Base-by-base conservation (phyloP, 495 filamentous ascomycete species). In the Penicillium cinerascens region DNA sequence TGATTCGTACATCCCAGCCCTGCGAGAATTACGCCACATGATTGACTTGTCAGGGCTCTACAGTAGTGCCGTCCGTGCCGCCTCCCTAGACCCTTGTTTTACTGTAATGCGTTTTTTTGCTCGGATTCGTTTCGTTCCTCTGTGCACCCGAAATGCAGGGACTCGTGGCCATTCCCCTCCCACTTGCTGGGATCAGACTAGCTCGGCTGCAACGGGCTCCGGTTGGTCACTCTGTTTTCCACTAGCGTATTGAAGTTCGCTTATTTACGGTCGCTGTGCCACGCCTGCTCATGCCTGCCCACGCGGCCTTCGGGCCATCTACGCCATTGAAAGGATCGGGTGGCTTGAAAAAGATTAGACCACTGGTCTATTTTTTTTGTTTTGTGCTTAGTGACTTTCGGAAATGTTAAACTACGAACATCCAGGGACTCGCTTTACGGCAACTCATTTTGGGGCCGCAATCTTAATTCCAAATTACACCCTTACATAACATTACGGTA, bases 91-190 rank as follows among this genome's bases (percentile, higher is more conserved):
- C 26, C 26, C 36, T 38, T 38, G 36, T 38, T 38, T n/a, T n/a
- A n/a, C n/a, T n/a, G n/a, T n/a, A n/a, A 17, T 17, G 1, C 1
- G 1, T 29, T 9, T 29, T 29, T 10, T 10, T 8, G 7, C 7
- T 29, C 26, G 7, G 26, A 4, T n/a, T n/a, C n/a, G n/a, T n/a
- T 18, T 26, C 35, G 17, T 39, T 22, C 18, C 26, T 29, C 11
- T 10, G 42, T 23, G 23, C 26, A 17, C n/a, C 27, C 27, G 29
- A 26, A 25, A 63, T 47, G 53, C 62, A 63, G 60, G 56, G 63
- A 60, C 63, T 66, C 60, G 60, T 54, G 60, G 51, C 52, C 60
- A 49, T 23, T 47, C 36, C 47, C 51, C 54, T 51, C 43, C 42
- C 29, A 25, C 36, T 49, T 52, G 50, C 48, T 39, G 15, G 1